Percentiles rank a stretch among this genome's conserved stretches.
Conservation (phyloP, 129 eudicot species). For the Scalesia atractyloides region DNA sequence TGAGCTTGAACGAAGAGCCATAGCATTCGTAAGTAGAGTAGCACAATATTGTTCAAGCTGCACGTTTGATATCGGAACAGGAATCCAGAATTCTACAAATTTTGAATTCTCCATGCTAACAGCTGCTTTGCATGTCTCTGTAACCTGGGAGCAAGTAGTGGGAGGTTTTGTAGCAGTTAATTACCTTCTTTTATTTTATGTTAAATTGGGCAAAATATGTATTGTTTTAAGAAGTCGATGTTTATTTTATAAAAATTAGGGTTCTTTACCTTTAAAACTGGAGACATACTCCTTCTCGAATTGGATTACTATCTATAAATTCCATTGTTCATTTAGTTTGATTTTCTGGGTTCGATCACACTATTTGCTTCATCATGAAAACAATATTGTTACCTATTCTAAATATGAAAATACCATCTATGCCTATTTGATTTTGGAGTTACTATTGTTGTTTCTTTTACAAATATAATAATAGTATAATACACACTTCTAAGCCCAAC, state of each 20-base stretch:
- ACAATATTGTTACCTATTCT: not conserved
- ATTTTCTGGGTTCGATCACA: too few relatives aligned
- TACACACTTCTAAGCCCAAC: too few relatives aligned
- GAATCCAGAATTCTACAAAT: slow-evolving; percentile 89
- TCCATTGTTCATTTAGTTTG: too few relatives aligned
- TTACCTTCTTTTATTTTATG: too few relatives aligned
- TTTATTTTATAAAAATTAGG: too few relatives aligned
- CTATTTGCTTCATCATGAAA: not conserved
- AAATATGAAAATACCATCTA: not conserved
- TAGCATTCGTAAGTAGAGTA: slow-evolving; percentile 56
- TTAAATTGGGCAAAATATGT: too few relatives aligned
- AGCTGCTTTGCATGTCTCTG: slow-evolving; percentile 38
- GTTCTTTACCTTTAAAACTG: too few relatives aligned
- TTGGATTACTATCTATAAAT: too few relatives aligned
- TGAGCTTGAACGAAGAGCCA: slow-evolving; percentile 48
- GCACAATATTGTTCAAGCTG: slow-evolving; percentile 95
- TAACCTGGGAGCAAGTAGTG: slow-evolving; percentile 57
- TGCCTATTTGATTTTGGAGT: not conserved
- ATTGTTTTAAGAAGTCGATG: too few relatives aligned
- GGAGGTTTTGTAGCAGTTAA: too few relatives aligned
- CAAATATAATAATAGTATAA: too few relatives aligned
- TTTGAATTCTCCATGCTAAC: slow-evolving; percentile 39
- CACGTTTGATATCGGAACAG: slow-evolving; percentile 62
- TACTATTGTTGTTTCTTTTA: not conserved
- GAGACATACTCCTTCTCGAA: too few relatives aligned